Conservation (phyloP, 345 rosid species). For the Gossypium turneri region DNA sequence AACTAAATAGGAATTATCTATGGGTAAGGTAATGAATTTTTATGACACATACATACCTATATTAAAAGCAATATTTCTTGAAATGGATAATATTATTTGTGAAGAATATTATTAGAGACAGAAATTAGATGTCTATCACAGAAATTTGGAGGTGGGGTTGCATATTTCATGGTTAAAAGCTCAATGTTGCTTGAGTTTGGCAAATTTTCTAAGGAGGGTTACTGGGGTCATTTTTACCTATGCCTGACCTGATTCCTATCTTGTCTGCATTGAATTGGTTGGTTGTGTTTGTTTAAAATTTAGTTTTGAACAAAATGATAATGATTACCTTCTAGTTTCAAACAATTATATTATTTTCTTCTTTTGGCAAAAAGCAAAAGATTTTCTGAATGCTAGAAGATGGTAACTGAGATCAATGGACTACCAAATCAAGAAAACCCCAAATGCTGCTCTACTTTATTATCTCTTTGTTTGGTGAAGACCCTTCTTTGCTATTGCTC, state of each 20-base stretch:
- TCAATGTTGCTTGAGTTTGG: neutral
- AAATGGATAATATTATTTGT: neutral
- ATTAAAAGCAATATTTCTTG: neutral
- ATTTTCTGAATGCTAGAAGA: slow-evolving; percentile 5
- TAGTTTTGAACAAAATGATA: neutral
- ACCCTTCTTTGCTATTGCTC: too few relatives aligned
- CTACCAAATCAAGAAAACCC: neutral
- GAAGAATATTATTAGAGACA: neutral
- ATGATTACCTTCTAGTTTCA: neutral
- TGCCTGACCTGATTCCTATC: neutral
- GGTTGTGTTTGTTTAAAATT: neutral
- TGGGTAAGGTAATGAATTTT: neutral
- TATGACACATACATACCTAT: neutral
- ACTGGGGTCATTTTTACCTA: neutral
- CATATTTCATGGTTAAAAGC: slow-evolving; percentile 3
- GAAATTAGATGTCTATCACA: neutral
- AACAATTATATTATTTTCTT: neutral
- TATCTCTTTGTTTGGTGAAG: too few relatives aligned
- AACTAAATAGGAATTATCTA: neutral
- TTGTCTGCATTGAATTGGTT: neutral
- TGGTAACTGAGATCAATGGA: neutral
- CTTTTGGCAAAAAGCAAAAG: neutral
- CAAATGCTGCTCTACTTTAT: neutral
- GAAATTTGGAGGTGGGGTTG: neutral
- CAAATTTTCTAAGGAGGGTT: neutral